These are phyloP conservation scores for Iris macrosiphon DNA, from an alignment of 106 monocot genomes.

Conservation along the genomic window DNA sequence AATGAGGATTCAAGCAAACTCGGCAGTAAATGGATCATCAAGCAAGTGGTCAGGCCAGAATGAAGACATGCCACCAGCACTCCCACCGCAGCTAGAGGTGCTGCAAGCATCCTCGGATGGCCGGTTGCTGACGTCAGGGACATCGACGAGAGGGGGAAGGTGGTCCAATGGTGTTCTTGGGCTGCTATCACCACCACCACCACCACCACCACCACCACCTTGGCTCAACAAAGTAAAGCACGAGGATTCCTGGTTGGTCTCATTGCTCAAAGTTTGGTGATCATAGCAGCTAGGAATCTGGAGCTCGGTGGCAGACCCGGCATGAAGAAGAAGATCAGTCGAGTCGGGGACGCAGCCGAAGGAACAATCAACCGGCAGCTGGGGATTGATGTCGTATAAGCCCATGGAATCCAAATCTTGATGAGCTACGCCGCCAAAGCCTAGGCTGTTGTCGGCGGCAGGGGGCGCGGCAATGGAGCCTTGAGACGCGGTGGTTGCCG, in stretches of 20 bases:
- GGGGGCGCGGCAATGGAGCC: not conserved
- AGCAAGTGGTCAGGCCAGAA: constrained; percentile 27
- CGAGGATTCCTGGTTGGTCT: constrained; percentile 12
- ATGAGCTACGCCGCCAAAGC: too few species aligned
- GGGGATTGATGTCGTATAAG: not conserved
- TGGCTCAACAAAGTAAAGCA: constrained; percentile 13
- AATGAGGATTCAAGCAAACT: constrained; percentile 22
- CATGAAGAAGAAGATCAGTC: not conserved
- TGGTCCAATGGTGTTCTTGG: constrained; percentile 10
- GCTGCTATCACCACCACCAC: constrained; percentile 7
- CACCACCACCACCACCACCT: too few species aligned
- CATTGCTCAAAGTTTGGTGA: constrained; percentile 18
- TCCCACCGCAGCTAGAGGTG: constrained; percentile 20
- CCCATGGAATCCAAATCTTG: not conserved
- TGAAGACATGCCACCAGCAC: not conserved
- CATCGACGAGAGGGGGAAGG: constrained; percentile 31
- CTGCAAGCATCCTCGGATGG: constrained; percentile 27
- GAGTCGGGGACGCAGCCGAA: constrained; percentile 12
- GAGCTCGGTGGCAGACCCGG: constrained; percentile 10
- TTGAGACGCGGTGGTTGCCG: constrained; percentile 3
- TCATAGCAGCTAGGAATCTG: constrained; percentile 12
- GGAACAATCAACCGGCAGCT: not conserved
- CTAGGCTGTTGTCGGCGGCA: constrained; percentile 1
- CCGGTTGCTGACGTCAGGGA: constrained; percentile 22
- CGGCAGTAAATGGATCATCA: constrained; percentile 31